Conservation (phyloP, 352 stramenopile genomes). For the Globisporangium camurandrum region DNA sequence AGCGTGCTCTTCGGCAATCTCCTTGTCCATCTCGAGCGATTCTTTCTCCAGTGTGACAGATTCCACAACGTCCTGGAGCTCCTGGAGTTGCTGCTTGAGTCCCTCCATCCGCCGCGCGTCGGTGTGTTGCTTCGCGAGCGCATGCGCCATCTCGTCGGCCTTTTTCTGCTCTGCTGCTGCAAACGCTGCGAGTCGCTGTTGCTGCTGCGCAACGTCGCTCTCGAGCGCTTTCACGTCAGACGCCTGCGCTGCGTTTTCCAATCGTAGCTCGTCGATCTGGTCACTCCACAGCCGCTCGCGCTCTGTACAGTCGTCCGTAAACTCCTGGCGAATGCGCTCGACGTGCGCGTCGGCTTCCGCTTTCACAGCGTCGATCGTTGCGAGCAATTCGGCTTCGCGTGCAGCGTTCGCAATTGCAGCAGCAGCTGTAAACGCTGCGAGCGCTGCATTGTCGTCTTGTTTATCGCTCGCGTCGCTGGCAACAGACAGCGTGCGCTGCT, state of each 20-base stretch:
- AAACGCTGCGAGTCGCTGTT: conserved; percentile 56
- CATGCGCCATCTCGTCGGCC: conserved; percentile 63
- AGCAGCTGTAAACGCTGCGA: conserved; percentile 32
- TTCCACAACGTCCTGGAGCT: conserved; percentile 81
- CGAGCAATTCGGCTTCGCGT: conserved; percentile 28
- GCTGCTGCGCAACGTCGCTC: conserved; percentile 59
- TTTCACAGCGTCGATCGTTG: conserved; percentile 42
- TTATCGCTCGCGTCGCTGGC: background rate
- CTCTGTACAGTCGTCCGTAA: conserved; percentile 58
- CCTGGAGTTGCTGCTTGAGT: conserved; percentile 51
- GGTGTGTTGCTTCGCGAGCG: conserved; percentile 61
- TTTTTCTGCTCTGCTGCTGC: conserved; percentile 67
- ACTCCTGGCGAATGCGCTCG: conserved; percentile 38
- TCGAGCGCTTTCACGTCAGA: conserved; percentile 61
- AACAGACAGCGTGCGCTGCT: conserved; percentile 17
- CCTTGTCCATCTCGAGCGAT: conserved; percentile 83
- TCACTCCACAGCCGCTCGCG: conserved; percentile 46
- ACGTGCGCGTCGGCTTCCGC: conserved; percentile 61
- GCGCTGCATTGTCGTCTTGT: background rate
- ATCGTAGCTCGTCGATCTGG: conserved; percentile 39
- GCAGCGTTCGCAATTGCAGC: background rate
- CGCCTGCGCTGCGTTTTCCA: conserved; percentile 51
- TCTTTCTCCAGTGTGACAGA: conserved; percentile 84
- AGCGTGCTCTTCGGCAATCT: conserved; percentile 79
- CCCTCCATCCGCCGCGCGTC: conserved; percentile 61